Evolutionary conservation across 2,329 filamentous ascomycete species (phyloP).

Genomic region (Colletotrichum sp.): DNA sequence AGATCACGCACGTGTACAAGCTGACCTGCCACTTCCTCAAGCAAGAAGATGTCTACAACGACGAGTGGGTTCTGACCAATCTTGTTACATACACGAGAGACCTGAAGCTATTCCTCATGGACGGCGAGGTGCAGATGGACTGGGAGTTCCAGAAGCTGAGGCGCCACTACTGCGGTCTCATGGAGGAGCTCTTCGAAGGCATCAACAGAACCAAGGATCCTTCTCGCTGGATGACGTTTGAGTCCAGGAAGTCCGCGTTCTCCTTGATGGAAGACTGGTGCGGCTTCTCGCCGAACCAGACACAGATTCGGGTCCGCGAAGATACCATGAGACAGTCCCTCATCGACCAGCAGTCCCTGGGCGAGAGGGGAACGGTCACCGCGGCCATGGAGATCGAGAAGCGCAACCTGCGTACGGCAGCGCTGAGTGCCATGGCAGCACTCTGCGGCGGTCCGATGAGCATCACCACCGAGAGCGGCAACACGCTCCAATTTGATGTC

Average conservation of each 20-base stretch:
- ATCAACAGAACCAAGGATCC: slow-evolving; percentile 86
- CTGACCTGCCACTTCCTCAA: slow-evolving; percentile 89
- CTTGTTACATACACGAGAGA: slow-evolving; percentile 91
- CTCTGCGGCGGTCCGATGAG: slow-evolving; percentile 87
- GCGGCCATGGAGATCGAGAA: slow-evolving; percentile 98
- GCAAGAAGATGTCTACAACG: slow-evolving; percentile 77
- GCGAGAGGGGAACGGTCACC: slow-evolving; percentile 78
- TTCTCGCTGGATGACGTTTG: slow-evolving; percentile 95
- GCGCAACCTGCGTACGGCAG: slow-evolving; percentile 86
- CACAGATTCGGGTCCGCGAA: slow-evolving; percentile 80
- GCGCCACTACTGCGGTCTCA: slow-evolving; percentile 90
- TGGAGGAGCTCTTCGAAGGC: slow-evolving; percentile 91
- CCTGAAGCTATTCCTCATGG: slow-evolving; percentile 91
- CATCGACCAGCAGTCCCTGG: slow-evolving; percentile 77
- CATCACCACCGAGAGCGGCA: slow-evolving; percentile 86
- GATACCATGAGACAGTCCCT: slow-evolving; percentile 87
- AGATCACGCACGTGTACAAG: slow-evolving; percentile 96
- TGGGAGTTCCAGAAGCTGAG: slow-evolving; percentile 92
- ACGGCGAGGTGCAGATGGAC: slow-evolving; percentile 92
- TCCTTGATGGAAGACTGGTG: slow-evolving; percentile 99
- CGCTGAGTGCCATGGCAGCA: slow-evolving; percentile 93
- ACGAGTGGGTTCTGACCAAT: slow-evolving; percentile 90
- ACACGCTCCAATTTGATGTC: slow-evolving; percentile 89
- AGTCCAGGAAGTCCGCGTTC: slow-evolving; percentile 93
- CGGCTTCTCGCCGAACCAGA: slow-evolving; percentile 91